Base-by-base conservation (phyloP, 768 basidiomycete genomes). In the Coprinopsis strossmayeri region DNA sequence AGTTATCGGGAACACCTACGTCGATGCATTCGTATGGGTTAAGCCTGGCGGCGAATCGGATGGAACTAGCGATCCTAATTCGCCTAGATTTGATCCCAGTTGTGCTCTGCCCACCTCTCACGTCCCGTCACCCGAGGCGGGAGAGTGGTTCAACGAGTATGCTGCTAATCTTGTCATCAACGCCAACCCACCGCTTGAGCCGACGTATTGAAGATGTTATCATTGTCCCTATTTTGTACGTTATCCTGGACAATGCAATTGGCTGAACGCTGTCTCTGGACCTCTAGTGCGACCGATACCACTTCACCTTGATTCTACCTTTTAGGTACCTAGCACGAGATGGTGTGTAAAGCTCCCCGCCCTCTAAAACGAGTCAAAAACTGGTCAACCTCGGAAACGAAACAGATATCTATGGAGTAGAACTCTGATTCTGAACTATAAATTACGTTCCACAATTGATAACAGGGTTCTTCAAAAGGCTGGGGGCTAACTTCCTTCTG, bases 1-100 rank as follows among this genome's bases (percentile, higher is more conserved):
- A 1, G 35, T 53, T 4, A 40, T 55, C n/a, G 55, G 57, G 41
- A 65, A 63, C 23, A 55, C 59, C 5, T 54, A 56, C 45, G 60
- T 69, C 37, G 70, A 72, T 54, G 61, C 68, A 27, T 61, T 70
- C 44, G 69, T 69, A 23, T 70, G 70, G 68, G 66, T 64, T 13
- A 70, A 70, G 61, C 69, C 69, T 26, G 68, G 67, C 51, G 69
- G 69, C 35, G 66, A 70, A 53, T 64, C 58, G 7, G 68, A 70
- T 37, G 70, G 69, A 20, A 70, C 70, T 5, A 64, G 61, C 32
- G 61, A 71, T 46, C 40, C 59, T 13, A 59, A 59, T 21, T 57
- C 69, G 2, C 54, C 52, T 1, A 57, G 67, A 15, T 69, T 64
- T 45, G 67, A 69, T 48, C 54, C 46, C n/a, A 55, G 53, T 23